A percentile compares a stretch with the other conserved stretches of the same genome.
These are phyloP conservation scores for Geum urbanum DNA, from an alignment of 306 rosid genomes.

Conservation along the genomic window DNA sequence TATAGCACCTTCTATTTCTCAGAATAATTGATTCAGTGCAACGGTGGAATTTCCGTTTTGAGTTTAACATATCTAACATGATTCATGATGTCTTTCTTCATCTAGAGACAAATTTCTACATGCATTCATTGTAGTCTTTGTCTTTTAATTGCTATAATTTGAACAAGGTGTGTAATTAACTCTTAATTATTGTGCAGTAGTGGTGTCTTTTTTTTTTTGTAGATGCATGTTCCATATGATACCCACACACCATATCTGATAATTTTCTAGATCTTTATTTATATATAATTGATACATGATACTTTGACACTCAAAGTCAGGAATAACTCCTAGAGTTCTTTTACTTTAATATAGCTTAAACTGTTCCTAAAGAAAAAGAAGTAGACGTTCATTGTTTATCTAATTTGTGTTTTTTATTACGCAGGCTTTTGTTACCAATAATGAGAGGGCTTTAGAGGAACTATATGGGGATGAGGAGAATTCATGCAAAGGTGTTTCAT, in stretches of 20 bases:
- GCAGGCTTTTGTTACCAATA: constrained; percentile 88
- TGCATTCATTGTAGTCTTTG: neutral
- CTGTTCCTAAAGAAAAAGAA: neutral
- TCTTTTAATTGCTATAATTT: neutral
- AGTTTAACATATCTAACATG: neutral
- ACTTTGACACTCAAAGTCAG: neutral
- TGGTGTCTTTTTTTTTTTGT: neutral
- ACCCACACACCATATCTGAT: neutral
- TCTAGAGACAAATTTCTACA: neutral
- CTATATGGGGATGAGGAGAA: constrained; percentile 84
- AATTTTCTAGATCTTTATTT: neutral
- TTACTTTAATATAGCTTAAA: neutral
- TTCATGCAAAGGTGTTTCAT: constrained; percentile 55
- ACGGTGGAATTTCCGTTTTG: neutral
- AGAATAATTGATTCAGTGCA: neutral
- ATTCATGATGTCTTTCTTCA: neutral
- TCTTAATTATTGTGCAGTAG: neutral
- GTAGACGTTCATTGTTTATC: constrained; percentile 5
- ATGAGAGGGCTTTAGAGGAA: constrained; percentile 83
- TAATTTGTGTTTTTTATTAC: constrained; percentile 27
- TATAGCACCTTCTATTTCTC: neutral
- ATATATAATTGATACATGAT: too few species aligned
- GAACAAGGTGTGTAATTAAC: neutral
- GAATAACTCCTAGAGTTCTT: neutral
- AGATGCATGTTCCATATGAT: neutral